These are phyloP conservation scores for Aspergillus calidoustus DNA, from an alignment of 2,329 filamentous ascomycete genomes.

Conservation along the genomic window DNA sequence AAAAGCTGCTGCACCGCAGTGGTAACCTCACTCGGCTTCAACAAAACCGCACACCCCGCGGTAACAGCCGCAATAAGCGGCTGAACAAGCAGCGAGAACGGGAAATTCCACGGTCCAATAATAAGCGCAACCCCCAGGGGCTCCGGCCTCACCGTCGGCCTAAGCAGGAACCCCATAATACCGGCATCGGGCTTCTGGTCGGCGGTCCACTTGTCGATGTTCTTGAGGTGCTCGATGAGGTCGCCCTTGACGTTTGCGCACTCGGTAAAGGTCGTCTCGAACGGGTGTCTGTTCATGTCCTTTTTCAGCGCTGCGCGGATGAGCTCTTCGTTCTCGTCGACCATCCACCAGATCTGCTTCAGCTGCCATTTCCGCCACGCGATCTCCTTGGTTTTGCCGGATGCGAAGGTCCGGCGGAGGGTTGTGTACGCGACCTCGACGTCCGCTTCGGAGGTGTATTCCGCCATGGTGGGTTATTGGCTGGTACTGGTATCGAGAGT, in stretches of 20 bases:
- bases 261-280: constrained; percentile 42
- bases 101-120: constrained; percentile 55
- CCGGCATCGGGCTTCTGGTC: constrained; percentile 36
- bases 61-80: constrained; percentile 51
- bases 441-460: constrained; percentile 8
- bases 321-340: constrained; percentile 44
- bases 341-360: constrained; percentile 48
- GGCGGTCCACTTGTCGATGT: constrained; percentile 48
- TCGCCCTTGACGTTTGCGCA: constrained; percentile 39
- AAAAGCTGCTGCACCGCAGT: constrained; percentile 42
- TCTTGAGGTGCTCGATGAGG: constrained; percentile 42
- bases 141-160: constrained; percentile 45
- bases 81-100: constrained; percentile 44
- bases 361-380: constrained; percentile 50
- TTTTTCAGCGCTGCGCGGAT: constrained; percentile 39
- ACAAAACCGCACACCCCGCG: constrained; percentile 44
- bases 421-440: constrained; percentile 12
- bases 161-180: constrained; percentile 36
- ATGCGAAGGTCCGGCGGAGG: constrained; percentile 30
- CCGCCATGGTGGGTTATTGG: not conserved
- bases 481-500: not conserved
- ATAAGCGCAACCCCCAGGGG: constrained; percentile 52
- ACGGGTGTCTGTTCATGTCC: constrained; percentile 42
- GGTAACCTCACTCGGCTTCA: constrained; percentile 54
- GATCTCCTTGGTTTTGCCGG: constrained; percentile 41